A percentile compares a stretch with the other conserved stretches of the same genome.
Evolutionary conservation across 257 asterid genomes (phyloP).

Genomic region (Capsicum baccatum): DNA sequence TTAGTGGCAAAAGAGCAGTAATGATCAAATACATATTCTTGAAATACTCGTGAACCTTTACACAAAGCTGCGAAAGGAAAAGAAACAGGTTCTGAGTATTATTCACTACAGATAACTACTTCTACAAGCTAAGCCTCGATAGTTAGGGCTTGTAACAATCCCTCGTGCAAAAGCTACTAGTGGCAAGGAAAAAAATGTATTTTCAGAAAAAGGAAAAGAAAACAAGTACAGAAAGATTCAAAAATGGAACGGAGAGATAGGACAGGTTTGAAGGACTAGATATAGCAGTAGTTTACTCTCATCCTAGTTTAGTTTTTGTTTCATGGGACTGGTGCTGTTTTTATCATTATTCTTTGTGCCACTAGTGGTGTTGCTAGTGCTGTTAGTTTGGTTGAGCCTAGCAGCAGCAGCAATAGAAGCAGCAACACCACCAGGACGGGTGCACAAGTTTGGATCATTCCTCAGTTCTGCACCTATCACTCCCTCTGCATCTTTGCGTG

Average conservation of each 20-base stretch:
- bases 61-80: not conserved
- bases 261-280: conserved; percentile 4
- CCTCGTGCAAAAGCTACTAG: not conserved
- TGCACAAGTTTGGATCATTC: conserved; percentile 87
- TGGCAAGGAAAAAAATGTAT: not conserved
- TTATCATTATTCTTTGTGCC: not conserved
- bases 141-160: not conserved
- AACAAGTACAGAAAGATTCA: not conserved
- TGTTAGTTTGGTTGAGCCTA: conserved; percentile 71
- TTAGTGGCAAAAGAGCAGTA: not conserved
- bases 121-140: conserved; percentile 21
- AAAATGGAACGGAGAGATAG: not conserved
- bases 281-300: not conserved
- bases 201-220: not conserved
- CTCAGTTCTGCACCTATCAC: conserved; percentile 97
- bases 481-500: conserved; percentile 93
- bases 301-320: conserved; percentile 14
- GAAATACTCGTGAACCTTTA: conserved; percentile 9
- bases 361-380: not conserved
- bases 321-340: not conserved
- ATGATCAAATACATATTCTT: not conserved
- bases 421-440: conserved; percentile 97
- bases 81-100: conserved; percentile 27
- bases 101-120: conserved; percentile 20
- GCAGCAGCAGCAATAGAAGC: conserved; percentile 97